These are phyloP conservation scores for Lentinus brumalis DNA, from an alignment of 768 basidiomycete species.

Conservation along the genomic window DNA sequence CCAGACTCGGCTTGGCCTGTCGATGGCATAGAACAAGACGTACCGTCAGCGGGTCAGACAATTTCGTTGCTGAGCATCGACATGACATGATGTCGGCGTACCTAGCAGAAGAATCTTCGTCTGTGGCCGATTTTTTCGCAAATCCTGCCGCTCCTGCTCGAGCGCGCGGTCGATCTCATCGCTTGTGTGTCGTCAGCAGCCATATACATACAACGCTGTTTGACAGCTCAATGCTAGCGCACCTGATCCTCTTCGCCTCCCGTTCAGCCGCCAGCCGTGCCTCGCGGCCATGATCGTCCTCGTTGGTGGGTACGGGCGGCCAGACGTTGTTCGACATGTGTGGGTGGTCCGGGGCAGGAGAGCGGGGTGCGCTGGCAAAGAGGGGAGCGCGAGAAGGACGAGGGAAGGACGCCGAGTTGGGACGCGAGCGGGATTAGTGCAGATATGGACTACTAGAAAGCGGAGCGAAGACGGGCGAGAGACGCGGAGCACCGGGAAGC, in stretches of 20 bases:
- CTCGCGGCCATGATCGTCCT: conserved; percentile 42
- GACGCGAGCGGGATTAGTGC: not conserved
- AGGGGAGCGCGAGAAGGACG: not conserved
- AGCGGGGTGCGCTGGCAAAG: not conserved
- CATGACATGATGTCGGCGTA: conserved; percentile 27
- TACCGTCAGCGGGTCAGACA: not conserved
- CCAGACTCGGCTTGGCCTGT: conserved; percentile 62
- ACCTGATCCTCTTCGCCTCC: conserved; percentile 40
- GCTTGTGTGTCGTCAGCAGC: conserved; percentile 39
- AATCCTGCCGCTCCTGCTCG: conserved; percentile 46
- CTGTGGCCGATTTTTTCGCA: conserved; percentile 36
- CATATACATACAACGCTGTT: not conserved
- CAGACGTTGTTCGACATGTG: conserved; percentile 18
- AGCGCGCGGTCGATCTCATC: conserved; percentile 57
- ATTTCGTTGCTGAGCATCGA: not conserved
- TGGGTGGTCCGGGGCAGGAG: not conserved
- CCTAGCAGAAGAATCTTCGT: conserved; percentile 58
- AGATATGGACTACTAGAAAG: not conserved
- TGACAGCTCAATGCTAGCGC: not conserved
- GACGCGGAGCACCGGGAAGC: not conserved
- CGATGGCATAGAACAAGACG: not conserved
- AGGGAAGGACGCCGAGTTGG: not conserved
- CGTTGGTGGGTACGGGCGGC: conserved; percentile 37
- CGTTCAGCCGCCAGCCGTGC: conserved; percentile 43
- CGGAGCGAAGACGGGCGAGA: not conserved